Evolutionary conservation across 495 filamentous ascomycete species (phyloP).

Genomic region (Talaromyces adpressus): DNA sequence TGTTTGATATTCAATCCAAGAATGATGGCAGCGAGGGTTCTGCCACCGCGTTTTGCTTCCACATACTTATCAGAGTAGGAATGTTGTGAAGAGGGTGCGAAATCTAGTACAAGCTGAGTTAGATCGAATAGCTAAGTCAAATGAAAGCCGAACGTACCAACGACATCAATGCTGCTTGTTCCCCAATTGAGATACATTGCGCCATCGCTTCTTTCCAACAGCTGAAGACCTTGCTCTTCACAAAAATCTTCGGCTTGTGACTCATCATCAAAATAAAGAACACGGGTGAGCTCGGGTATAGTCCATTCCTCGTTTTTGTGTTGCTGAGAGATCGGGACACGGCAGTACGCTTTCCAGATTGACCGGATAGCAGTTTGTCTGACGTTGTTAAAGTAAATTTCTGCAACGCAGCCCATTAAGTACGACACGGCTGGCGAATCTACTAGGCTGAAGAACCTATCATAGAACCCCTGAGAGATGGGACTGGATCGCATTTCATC

Average conservation of each 20-base stretch:
- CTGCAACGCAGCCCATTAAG: slow-evolving; percentile 88
- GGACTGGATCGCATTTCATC: slow-evolving; percentile 47
- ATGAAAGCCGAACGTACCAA: slow-evolving; percentile 26
- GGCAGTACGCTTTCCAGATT: slow-evolving; percentile 52
- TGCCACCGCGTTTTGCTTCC: slow-evolving; percentile 42
- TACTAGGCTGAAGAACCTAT: slow-evolving; percentile 70
- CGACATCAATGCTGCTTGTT: slow-evolving; percentile 32
- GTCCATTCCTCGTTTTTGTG: slow-evolving; percentile 73
- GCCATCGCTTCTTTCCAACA: slow-evolving; percentile 45
- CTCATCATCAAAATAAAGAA: slow-evolving; percentile 67
- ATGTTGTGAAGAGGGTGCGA: slow-evolving; percentile 40
- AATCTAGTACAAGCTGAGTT: slow-evolving; percentile 20
- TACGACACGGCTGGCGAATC: slow-evolving; percentile 68
- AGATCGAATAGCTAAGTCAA: not conserved
- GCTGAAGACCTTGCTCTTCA: slow-evolving; percentile 57
- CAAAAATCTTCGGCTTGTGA: slow-evolving; percentile 65
- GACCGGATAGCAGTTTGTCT: slow-evolving; percentile 70
- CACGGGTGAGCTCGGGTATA: slow-evolving; percentile 53
- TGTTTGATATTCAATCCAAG: slow-evolving; percentile 45
- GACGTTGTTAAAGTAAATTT: slow-evolving; percentile 79
- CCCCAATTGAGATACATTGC: slow-evolving; percentile 48
- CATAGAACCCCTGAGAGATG: slow-evolving; percentile 56
- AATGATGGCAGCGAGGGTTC: slow-evolving; percentile 41
- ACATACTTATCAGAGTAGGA: slow-evolving; percentile 43
- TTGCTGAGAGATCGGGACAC: slow-evolving; percentile 50